Conservation (phyloP, 306 rosid genomes). For the Styphnolobium japonicum region DNA sequence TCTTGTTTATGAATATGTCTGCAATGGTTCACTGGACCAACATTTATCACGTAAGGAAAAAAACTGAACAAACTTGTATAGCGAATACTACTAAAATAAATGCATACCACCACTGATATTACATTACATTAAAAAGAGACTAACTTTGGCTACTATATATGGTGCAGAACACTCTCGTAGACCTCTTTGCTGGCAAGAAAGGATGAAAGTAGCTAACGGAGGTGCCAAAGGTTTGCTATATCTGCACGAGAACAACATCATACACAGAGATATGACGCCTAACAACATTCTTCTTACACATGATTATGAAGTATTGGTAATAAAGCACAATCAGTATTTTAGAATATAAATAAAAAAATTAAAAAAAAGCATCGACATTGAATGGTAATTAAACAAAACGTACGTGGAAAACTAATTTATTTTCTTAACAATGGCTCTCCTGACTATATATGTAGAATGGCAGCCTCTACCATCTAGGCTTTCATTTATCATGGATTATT, state of each 20-base stretch:
- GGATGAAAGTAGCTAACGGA: conserved; percentile 70
- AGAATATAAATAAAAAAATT: not conserved
- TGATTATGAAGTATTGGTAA: conserved; percentile 64
- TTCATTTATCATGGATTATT: not conserved
- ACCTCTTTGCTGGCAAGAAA: conserved; percentile 63
- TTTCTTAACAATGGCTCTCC: not conserved
- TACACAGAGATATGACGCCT: conserved; percentile 78
- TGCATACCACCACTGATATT: not conserved
- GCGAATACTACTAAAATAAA: not conserved
- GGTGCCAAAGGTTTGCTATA: conserved; percentile 68
- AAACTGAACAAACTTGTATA: not conserved
- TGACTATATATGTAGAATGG: not conserved
- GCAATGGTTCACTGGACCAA: conserved; percentile 71
- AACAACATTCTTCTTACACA: conserved; percentile 86
- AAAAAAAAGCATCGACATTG: not conserved
- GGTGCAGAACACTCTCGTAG: conserved; percentile 47
- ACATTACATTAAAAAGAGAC: not conserved
- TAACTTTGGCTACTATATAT: not conserved
- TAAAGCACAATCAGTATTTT: not conserved
- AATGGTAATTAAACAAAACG: not conserved
- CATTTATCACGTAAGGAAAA: conserved; percentile 58
- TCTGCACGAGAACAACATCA: conserved; percentile 66
- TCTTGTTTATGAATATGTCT: conserved; percentile 78
- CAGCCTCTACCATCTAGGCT: not conserved
- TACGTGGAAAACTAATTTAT: not conserved